Evolutionary conservation across 2,329 filamentous ascomycete species (phyloP), one percentile per base, ranked within the genome.

Genomic region (Colletotrichum tanaceti): DNA sequence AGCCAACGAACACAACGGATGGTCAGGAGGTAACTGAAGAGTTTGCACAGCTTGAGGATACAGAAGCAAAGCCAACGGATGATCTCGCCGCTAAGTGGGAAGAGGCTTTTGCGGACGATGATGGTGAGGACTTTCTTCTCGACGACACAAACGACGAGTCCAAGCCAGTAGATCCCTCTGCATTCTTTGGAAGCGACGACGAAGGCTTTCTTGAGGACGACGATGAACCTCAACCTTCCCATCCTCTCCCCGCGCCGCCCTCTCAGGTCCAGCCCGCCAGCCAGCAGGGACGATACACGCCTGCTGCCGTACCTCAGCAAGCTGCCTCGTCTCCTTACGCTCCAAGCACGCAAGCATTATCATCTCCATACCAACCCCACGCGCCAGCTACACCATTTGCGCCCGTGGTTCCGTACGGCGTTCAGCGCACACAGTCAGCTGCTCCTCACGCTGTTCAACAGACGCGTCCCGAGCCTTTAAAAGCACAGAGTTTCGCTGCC

Each of bases 41-140:
- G 44, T 55, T 58, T n/a, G 60, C 49, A 7, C 60, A 65, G 11
- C 43, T 66, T 68, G 39, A 74, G 72, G 63, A 64, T 53, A 24
- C 70, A 68, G 53, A 73, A 73, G 59, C 68, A 71, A 66, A 61
- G 61, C 72, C 74, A 5, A 82, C 86, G 7, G 86, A 90, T 49
- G 92, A 95, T 74, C 78, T 96, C 47, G 91, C 91, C 53, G 92
- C 92, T 20, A 90, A 93, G 73, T 97, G 95, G 93, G 88, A 93
- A 71, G 91, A 92, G 54, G 92, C 93, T 50, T 87, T 98, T 73
- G 93, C 83, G 69, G 92, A 84, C 16, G 91, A 92, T 57, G 91
- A 94, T 71, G 89, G 93, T 69, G 89, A 90, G 28, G 84, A 84
- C 28, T 85, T 90, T 49, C 83, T 92, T 14, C 77, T 89, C 3